Base-by-base conservation (phyloP, 176 grass and related monocot species). In the Raddia guianensis region DNA sequence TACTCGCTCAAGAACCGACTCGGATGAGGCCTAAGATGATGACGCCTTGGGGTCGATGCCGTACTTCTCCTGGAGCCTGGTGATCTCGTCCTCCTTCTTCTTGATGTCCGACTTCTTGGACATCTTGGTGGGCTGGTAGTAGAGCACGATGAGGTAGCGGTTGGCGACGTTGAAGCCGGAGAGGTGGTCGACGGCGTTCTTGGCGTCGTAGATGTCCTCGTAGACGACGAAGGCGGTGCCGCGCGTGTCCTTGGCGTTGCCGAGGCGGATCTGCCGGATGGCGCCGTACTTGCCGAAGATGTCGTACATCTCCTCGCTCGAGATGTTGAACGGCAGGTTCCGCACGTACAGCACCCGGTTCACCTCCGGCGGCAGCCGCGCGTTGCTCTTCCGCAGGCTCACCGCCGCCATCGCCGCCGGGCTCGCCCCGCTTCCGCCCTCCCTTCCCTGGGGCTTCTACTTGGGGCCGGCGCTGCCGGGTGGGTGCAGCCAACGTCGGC, bases 261-360 rank as follows among this genome's bases (percentile, higher is more conserved):
- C 96, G 9, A 99, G 87, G 49, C 92, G 90, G 89, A 99, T 99
- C 90, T 99, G 96, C 48, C 96, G 90, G 84, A 99, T 99, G 15
- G 92, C 96, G 2, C 96, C 96, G 87, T 99, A 99, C 88, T 95
- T 99, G 53, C 96, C 96, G 73, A 99, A 99, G 86, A 99, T 99
- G 83, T 99, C 96, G 89, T 99, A 99, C 96, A 99, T 99, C 92
- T 99, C 93, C 92, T 99, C 96, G 88, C 96, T 99, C 18, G 93
- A 99, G 88, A 99, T 99, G 93, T 99, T 99, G 92, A 99, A 99
- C 11, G 96, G 96, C 14, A 99, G 96, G 67, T 99, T 99, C 50
- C 96, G 92, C 86, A 99, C 96, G 87, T 95, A 99, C 32, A 99
- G 89, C 32, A 95, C 88, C 71, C 96, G 68, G 75, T 99, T 99